phyloP scores from a whole-genome alignment of 352 stramenopile species.

The Phytophthora meadii region DNA sequence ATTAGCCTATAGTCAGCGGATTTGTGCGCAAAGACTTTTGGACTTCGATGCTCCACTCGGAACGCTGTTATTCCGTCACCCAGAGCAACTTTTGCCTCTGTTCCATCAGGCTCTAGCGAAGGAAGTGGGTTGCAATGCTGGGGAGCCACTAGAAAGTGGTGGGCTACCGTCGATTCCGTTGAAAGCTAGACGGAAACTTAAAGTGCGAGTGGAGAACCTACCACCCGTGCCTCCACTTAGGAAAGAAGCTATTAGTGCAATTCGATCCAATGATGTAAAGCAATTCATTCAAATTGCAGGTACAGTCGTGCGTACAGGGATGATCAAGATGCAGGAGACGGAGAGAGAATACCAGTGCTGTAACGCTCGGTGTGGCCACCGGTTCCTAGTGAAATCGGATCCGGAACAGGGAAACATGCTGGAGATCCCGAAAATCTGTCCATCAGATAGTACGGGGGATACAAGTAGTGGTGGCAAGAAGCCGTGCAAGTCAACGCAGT shows the following conservation, averaged over 20 bases:
- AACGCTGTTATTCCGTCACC: conserved; percentile 89
- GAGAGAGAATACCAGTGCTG: conserved; percentile 89
- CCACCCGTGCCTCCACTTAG: conserved; percentile 85
- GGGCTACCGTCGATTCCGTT: conserved; percentile 41
- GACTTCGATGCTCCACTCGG: conserved; percentile 80
- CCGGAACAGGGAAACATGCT: conserved; percentile 92
- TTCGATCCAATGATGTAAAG: conserved; percentile 92
- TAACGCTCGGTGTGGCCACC: conserved; percentile 70
- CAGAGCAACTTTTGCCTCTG: conserved; percentile 86
- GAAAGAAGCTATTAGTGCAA: conserved; percentile 89
- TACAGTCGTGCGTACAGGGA: conserved; percentile 91
- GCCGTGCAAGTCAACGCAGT: conserved; percentile 85
- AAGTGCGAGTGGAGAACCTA: conserved; percentile 93
- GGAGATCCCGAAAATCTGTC: conserved; percentile 72
- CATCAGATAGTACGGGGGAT: conserved; percentile 41
- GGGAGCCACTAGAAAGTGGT: conserved; percentile 14
- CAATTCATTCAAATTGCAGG: conserved; percentile 85
- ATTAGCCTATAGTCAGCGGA: conserved; percentile 56
- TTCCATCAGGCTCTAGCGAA: conserved; percentile 85
- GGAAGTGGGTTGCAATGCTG: conserved; percentile 40
- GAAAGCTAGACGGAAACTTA: conserved; percentile 53
- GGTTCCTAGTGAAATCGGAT: conserved; percentile 90
- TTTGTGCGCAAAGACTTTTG: conserved; percentile 85
- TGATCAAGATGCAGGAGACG: conserved; percentile 95
- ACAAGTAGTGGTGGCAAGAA: conserved; percentile 51